These are phyloP conservation scores for Chaetomium sp. DNA, from an alignment of 2,329 filamentous ascomycete species.

Conservation along the genomic window DNA sequence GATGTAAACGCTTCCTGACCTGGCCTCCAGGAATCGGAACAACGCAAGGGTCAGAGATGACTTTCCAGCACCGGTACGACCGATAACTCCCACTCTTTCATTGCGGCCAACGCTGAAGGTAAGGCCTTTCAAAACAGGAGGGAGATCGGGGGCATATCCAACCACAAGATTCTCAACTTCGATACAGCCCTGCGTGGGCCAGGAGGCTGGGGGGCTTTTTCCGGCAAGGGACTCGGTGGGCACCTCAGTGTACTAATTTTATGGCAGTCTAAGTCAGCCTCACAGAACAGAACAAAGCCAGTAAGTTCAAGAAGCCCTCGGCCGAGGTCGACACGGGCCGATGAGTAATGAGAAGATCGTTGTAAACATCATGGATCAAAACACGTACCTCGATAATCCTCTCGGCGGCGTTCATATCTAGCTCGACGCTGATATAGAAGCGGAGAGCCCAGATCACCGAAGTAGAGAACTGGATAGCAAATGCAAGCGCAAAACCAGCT, in stretches of 20 bases:
- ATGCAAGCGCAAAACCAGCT: conserved; percentile 69
- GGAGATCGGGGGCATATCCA: conserved; percentile 63
- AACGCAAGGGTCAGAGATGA: conserved; percentile 68
- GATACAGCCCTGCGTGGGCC: conserved; percentile 68
- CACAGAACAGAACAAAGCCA: no score
- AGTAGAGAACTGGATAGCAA: conserved; percentile 62
- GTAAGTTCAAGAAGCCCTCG: no score
- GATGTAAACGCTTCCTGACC: conserved; percentile 59
- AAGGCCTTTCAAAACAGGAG: conserved; percentile 64
- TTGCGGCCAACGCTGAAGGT: conserved; percentile 60
- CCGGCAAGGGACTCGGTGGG: conserved; percentile 61
- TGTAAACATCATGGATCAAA: no score
- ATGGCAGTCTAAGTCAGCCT: no score
- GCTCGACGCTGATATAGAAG: conserved; percentile 62
- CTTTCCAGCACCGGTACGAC: conserved; percentile 72
- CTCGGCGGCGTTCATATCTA: conserved; percentile 75
- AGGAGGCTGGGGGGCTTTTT: conserved; percentile 57
- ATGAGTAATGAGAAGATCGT: no score
- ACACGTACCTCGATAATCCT: conserved; percentile 54
- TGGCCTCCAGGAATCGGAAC: conserved; percentile 69
- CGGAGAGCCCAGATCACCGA: conserved; percentile 61
- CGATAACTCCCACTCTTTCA: conserved; percentile 69
- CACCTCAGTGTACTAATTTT: conserved; percentile 52
- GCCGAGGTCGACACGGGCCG: no score
- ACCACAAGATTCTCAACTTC: conserved; percentile 71